A percentile compares a stretch with the other conserved stretches of the same genome.
Evolutionary conservation across 306 rosid genomes (phyloP).

Genomic region (Dryas drummondii): DNA sequence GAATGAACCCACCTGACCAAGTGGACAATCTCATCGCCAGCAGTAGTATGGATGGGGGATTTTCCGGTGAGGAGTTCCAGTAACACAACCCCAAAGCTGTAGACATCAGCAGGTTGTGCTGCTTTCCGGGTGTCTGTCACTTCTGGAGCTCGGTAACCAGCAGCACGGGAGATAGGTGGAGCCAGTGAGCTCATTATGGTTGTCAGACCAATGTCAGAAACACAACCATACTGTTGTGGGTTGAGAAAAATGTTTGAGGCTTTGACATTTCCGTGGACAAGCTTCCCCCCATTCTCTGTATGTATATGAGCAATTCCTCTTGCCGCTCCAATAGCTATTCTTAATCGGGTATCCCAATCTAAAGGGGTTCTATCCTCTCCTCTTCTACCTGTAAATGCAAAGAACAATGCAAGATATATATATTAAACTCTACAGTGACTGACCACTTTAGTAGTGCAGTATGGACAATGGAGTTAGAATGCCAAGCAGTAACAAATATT

Average conservation of each 20-base stretch:
- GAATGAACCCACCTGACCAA: conserved; percentile 98
- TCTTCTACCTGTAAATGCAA: conserved; percentile 61
- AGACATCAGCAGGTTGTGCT: conserved; percentile 70
- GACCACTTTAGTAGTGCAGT: neutral
- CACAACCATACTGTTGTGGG: conserved; percentile 54
- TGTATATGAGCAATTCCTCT: conserved; percentile 78
- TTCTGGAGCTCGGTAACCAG: conserved; percentile 94
- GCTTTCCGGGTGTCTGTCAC: conserved; percentile 87
- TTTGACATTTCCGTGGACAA: conserved; percentile 80
- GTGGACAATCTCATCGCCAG: conserved; percentile 85
- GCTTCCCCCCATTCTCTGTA: conserved; percentile 65
- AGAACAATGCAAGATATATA: conserved; percentile 2
- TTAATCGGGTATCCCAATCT: conserved; percentile 75
- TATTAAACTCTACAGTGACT: neutral
- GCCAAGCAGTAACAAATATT: conserved; percentile 1
- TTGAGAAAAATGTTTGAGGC: conserved; percentile 78
- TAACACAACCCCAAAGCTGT: conserved; percentile 84
- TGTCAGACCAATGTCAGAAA: conserved; percentile 84
- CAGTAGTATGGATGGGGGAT: conserved; percentile 77
- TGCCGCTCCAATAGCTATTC: conserved; percentile 79
- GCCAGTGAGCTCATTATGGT: conserved; percentile 69
- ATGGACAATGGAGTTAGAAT: neutral
- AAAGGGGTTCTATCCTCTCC: conserved; percentile 68
- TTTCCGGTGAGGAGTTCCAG: conserved; percentile 89
- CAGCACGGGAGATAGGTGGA: conserved; percentile 71